Evolutionary conservation across 345 rosid genomes (phyloP), one percentile per base, ranked within the genome.

Genomic region (Alliaria petiolata): DNA sequence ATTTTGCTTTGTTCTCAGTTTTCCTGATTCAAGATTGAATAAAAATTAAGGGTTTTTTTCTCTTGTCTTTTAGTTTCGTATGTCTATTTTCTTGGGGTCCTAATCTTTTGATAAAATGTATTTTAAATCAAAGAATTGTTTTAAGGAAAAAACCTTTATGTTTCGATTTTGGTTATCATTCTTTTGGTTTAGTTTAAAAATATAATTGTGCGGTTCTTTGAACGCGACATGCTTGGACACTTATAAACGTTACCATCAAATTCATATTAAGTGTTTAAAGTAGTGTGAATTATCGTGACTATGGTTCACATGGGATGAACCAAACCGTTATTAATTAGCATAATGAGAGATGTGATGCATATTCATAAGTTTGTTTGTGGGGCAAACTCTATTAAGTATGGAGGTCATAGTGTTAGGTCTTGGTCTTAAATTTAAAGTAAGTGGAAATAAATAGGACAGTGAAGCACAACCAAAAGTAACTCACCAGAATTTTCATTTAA

Each of bases 241-340:
- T 34, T 35, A 5, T 20, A 54, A 63, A 73, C 65, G 51, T 34
- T 55, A 65, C 22, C 25, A 64, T 35, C 20, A 64, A 47, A 44
- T n/a, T 45, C 22, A 66, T 38, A 47, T 46, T 34, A 8, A 33
- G 43, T 45, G 54, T 19, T 62, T 45, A 28, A 22, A 26, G 45
- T 62, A 51, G 31, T 5, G 62, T 3, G 22, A 52, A 43, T 62
- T 43, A 12, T 57, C 20, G 53, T 31, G 44, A 42, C 10, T 52
- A 56, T 35, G 14, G 39, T 53, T 73, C 72, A 57, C 66, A 66
- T 65, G 67, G 33, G 61, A 74, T 58, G 72, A 58, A 62, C 78
- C 72, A 58, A 74, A 59, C 73, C 10, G 78, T 34, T 40, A 59
- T 51, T 59, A 67, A 74, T 67, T 59, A 67, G 54, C 66, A 59